A percentile compares a stretch with the other conserved stretches of the same genome.
phyloP scores from a whole-genome alignment of 805 yeast species.

The Yamadazyma laniorum region DNA sequence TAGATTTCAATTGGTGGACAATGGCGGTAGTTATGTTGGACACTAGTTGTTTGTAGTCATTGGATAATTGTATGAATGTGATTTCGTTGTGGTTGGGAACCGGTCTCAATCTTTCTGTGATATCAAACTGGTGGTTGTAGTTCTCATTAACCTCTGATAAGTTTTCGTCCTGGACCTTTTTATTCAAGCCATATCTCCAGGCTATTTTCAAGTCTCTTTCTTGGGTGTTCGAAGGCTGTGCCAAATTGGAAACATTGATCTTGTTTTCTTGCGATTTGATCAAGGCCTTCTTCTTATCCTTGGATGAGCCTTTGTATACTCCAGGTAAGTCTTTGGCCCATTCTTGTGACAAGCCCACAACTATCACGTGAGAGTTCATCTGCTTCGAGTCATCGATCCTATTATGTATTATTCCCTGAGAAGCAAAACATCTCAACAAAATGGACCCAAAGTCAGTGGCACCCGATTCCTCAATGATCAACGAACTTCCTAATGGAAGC shows the following conservation, averaged over 20 bases:
- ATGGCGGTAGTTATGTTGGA: slow-evolving; percentile 44
- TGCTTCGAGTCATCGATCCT: slow-evolving; percentile 36
- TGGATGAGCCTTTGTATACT: slow-evolving; percentile 63
- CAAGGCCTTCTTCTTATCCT: slow-evolving; percentile 60
- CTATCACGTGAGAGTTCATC: slow-evolving; percentile 58
- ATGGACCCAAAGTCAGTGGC: slow-evolving; percentile 85
- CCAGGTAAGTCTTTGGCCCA: slow-evolving; percentile 81
- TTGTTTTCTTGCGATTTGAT: slow-evolving; percentile 58
- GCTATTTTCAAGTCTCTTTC: slow-evolving; percentile 74
- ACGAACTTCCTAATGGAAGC: slow-evolving; percentile 69
- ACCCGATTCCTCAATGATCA: slow-evolving; percentile 78
- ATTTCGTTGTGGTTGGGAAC: slow-evolving; percentile 63
- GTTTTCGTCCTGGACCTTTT: slow-evolving; percentile 21
- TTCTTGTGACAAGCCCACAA: slow-evolving; percentile 53
- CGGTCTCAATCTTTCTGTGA: slow-evolving; percentile 68
- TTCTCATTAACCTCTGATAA: slow-evolving; percentile 39
- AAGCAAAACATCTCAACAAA: slow-evolving; percentile 62
- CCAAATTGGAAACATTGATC: slow-evolving; percentile 65
- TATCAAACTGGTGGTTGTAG: slow-evolving; percentile 69
- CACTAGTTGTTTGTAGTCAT: slow-evolving; percentile 22
- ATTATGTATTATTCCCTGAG: slow-evolving; percentile 74
- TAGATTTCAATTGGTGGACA: slow-evolving; percentile 32
- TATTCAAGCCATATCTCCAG: slow-evolving; percentile 77
- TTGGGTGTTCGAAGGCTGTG: slow-evolving; percentile 24
- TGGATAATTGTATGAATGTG: slow-evolving; percentile 46